Evolutionary conservation across 2,329 filamentous ascomycete genomes (phyloP).

Genomic region (Phialocephala subalpina): DNA sequence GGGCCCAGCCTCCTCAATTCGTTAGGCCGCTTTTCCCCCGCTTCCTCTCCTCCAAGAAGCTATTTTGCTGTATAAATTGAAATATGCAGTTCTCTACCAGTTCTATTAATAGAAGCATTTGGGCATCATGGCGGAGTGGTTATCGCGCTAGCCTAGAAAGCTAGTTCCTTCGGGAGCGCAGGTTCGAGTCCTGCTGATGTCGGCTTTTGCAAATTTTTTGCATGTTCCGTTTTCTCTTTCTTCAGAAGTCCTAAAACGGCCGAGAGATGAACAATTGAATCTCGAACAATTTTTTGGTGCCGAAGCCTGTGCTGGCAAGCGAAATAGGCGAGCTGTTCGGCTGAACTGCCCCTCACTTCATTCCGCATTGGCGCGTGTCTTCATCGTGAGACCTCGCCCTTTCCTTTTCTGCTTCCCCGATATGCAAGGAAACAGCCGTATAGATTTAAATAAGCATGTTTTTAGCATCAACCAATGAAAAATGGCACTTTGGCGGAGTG

Average conservation of each 20-base stretch:
- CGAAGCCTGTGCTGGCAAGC: neutral
- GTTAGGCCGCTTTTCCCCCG: too few relatives aligned
- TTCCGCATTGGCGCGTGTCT: too few relatives aligned
- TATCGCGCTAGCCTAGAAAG: constrained; percentile 14
- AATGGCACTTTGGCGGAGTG: constrained; percentile 6
- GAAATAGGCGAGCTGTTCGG: neutral
- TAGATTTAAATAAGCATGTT: neutral
- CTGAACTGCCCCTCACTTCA: neutral
- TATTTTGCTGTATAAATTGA: neutral
- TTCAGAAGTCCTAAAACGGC: too few relatives aligned
- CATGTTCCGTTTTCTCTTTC: neutral
- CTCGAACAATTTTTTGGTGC: neutral
- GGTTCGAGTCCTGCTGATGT: constrained; percentile 5
- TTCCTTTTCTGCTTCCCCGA: neutral
- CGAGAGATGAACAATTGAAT: too few relatives aligned
- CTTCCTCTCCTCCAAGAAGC: neutral
- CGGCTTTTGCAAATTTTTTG: neutral
- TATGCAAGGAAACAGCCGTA: neutral
- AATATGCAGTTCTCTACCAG: neutral
- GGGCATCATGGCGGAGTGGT: constrained; percentile 6
- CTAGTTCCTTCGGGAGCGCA: constrained; percentile 11
- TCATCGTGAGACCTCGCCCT: neutral
- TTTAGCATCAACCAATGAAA: neutral
- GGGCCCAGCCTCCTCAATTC: too few relatives aligned
- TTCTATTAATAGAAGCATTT: constrained; percentile 1